phyloP scores from a whole-genome alignment of 768 basidiomycete species.

The Kondoa subrosea region DNA sequence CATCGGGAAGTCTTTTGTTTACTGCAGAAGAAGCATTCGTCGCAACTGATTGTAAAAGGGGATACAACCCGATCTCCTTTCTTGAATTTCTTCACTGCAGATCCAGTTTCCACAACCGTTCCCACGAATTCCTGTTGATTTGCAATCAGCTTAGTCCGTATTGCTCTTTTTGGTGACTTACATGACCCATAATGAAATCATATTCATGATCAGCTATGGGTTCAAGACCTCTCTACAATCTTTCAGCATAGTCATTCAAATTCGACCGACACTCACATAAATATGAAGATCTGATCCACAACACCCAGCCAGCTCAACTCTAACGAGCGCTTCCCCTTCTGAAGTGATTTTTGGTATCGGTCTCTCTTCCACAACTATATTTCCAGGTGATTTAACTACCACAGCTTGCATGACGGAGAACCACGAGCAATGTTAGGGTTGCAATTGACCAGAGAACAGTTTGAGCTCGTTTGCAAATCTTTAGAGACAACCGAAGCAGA shows the following conservation, averaged over 20 bases:
- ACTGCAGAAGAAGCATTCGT: conserved; percentile 29
- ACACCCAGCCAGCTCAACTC: conserved; percentile 21
- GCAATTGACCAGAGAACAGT: neutral
- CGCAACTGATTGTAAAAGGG: conserved; percentile 26
- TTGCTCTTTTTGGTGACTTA: neutral
- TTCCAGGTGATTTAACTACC: neutral
- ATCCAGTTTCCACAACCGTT: conserved; percentile 24
- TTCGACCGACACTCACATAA: neutral
- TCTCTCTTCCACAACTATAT: conserved; percentile 1
- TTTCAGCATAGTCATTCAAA: conserved; percentile 24
- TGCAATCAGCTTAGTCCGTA: neutral
- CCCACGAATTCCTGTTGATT: conserved; percentile 27
- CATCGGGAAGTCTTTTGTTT: conserved; percentile 22
- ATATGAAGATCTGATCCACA: conserved; percentile 9
- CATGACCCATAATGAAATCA: conserved; percentile 1
- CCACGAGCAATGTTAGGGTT: neutral
- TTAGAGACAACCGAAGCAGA: neutral
- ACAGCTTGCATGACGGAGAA: neutral
- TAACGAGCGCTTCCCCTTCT: conserved; percentile 25
- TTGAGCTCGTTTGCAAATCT: neutral
- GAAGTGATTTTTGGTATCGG: neutral
- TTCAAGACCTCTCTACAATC: conserved; percentile 26
- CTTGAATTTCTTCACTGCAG: conserved; percentile 30
- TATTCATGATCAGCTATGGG: conserved; percentile 8
- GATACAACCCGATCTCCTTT: conserved; percentile 32